phyloP scores from a whole-genome alignment of 306 rosid species.

The Inga laurina region DNA sequence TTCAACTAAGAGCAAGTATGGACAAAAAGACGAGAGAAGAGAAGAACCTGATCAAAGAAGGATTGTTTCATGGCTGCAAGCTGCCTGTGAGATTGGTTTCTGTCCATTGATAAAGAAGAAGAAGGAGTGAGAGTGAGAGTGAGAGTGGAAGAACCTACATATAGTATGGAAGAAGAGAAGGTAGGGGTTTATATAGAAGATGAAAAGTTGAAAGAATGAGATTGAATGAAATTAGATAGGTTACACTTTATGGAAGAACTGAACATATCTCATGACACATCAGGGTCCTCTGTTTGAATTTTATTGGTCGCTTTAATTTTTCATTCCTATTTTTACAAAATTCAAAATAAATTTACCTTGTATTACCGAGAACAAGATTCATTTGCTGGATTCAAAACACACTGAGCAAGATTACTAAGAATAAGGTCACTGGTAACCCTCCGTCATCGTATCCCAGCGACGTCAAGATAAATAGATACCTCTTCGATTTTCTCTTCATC shows the following conservation, averaged over 20 bases:
- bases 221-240: background rate
- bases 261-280: background rate
- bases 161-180: constrained; percentile 28
- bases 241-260: background rate
- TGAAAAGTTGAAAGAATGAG: constrained; percentile 26
- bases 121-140: background rate
- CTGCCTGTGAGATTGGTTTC: constrained; percentile 53
- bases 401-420: too few relatives aligned
- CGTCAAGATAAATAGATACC: too few relatives aligned
- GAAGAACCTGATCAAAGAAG: constrained; percentile 78
- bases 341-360: background rate
- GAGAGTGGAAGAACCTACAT: constrained; percentile 14
- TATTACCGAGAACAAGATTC: too few relatives aligned
- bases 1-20: background rate
- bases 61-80: constrained; percentile 71
- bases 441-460: too few relatives aligned
- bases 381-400: too few relatives aligned
- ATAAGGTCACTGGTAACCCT: too few relatives aligned
- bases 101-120: constrained; percentile 50
- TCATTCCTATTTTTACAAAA: background rate
- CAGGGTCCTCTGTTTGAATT: background rate
- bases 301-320: background rate
- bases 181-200: constrained; percentile 44
- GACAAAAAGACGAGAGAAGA: background rate
- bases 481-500: too few relatives aligned